These are phyloP conservation scores for Afroboletus lepidellus DNA, from an alignment of 1,284 basidiomycete genomes.

Conservation along the genomic window DNA sequence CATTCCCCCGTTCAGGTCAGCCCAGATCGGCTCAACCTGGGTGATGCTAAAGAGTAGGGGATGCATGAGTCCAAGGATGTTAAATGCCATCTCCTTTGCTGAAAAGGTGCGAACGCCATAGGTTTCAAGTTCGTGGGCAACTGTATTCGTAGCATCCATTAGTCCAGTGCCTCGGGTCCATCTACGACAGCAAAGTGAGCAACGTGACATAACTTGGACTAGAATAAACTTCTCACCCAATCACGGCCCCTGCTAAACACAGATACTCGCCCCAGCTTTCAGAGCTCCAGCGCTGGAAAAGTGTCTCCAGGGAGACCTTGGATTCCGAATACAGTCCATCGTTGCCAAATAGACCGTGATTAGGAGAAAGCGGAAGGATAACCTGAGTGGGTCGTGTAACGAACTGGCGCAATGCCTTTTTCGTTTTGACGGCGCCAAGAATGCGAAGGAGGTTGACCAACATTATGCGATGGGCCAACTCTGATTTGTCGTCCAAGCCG, in stretches of 20 bases:
- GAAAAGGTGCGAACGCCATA: constrained; percentile 97
- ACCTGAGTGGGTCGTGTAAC: constrained; percentile 98
- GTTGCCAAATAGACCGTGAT: constrained; percentile 97
- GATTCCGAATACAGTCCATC: constrained; percentile 98
- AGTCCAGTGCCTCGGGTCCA: constrained; percentile 99
- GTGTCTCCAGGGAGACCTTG: constrained; percentile 96
- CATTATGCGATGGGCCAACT: constrained; percentile 98
- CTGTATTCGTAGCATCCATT: constrained; percentile 94
- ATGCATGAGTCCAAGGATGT: constrained; percentile 98
- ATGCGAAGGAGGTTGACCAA: constrained; percentile 92
- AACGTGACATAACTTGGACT: not conserved
- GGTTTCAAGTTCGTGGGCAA: constrained; percentile 92
- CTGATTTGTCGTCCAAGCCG: constrained; percentile 93
- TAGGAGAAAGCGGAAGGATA: constrained; percentile 94
- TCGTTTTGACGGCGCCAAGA: constrained; percentile 94
- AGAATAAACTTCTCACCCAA: constrained; percentile 60
- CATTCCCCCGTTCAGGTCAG: constrained; percentile 96
- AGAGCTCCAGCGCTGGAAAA: constrained; percentile 98
- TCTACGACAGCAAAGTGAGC: constrained; percentile 38
- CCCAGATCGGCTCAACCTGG: constrained; percentile 99
- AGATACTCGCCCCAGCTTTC: constrained; percentile 99
- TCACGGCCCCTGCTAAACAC: constrained; percentile 96
- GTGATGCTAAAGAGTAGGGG: constrained; percentile 99
- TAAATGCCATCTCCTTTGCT: constrained; percentile 99
- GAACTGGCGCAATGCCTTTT: constrained; percentile 95